A percentile compares a stretch with the other conserved stretches of the same genome.
Conservation (phyloP, 345 rosid species). For the Linum trigynum region DNA sequence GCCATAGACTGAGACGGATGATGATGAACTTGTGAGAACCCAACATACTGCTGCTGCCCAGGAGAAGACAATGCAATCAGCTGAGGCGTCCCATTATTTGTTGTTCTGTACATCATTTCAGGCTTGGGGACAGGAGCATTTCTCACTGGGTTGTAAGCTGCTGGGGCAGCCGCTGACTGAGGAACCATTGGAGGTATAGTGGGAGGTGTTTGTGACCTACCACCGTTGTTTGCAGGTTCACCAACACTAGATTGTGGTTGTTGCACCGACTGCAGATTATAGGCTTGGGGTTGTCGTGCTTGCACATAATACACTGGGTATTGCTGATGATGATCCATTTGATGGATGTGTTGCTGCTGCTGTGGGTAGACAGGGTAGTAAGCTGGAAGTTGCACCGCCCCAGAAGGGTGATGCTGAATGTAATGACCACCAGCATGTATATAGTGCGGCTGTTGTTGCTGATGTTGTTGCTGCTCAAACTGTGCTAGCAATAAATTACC, state of each 20-base stretch:
- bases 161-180: conserved; percentile 28
- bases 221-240: conserved; percentile 39
- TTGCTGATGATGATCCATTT: conserved; percentile 54
- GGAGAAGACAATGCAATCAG: conserved; percentile 55
- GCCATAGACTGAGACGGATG: conserved; percentile 71
- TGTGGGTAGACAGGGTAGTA: conserved; percentile 70
- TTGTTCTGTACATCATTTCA: conserved; percentile 63
- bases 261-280: conserved; percentile 46
- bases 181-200: conserved; percentile 21
- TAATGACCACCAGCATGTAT: conserved; percentile 63
- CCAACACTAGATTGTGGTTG: conserved; percentile 49
- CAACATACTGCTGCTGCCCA: conserved; percentile 70
- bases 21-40: conserved; percentile 71
- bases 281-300: conserved; percentile 50
- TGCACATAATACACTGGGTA: conserved; percentile 70
- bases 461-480: conserved; percentile 30
- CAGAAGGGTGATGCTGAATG: conserved; percentile 58
- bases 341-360: conserved; percentile 71
- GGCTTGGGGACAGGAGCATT: conserved; percentile 49
- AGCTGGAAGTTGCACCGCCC: conserved; percentile 46
- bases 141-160: conserved; percentile 36
- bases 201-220: conserved; percentile 17
- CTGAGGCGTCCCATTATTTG: conserved; percentile 44
- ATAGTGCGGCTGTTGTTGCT: conserved; percentile 54
- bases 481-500: conserved; percentile 52